Evolutionary conservation across 2,329 filamentous ascomycete species (phyloP), one percentile per base, ranked within the genome.

Genomic region (Cryphonectria nitschkei): DNA sequence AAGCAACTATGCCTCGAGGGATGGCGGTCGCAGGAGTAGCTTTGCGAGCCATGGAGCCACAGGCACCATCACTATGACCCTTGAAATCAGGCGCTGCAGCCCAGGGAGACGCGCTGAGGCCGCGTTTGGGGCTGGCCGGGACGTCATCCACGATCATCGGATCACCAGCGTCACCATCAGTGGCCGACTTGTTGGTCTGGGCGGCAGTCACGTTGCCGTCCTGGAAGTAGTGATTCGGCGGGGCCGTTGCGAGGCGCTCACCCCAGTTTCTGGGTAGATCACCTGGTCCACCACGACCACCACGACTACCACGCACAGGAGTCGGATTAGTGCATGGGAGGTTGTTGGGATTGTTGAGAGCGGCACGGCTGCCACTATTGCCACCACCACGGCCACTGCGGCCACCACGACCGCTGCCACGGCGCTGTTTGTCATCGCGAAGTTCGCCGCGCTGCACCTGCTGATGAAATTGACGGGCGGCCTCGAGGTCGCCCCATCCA

Each of bases 401-500:
- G 32, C 34, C 61, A 29, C 37, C 43, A 26, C 62, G 41, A 32
- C n/a, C 50, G 6, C 65, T 34, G 29, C 52, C 50, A 39, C 52
- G 4, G 46, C 43, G 63, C 13, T 65, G 13, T 29, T 8, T 54
- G 26, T 43, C 37, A 39, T 43, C 14, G 39, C 34, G 50, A 50
- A 60, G 16, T 13, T 4, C 32, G 37, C 52, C 50, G 6, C 34
- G 63, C 46, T 43, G 52, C 3, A 67, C 34, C 22, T 67, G 32
- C 11, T 39, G 22, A 22, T 43, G 52, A 14, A 60, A 67, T 6
- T 58, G 52, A 9, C 54, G 34, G 19, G 65, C 65, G 19, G 65
- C 65, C 16, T 58, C 26, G 29, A 67, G n/a, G 26, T 67, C 65
- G n/a, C 65, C 52, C 29, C 65, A 19, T 32, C 37, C 52, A 29